A percentile compares a stretch with the other conserved stretches of the same genome.
Conservation (phyloP, 2,329 filamentous ascomycete species). For the Colletotrichum acutatum region DNA sequence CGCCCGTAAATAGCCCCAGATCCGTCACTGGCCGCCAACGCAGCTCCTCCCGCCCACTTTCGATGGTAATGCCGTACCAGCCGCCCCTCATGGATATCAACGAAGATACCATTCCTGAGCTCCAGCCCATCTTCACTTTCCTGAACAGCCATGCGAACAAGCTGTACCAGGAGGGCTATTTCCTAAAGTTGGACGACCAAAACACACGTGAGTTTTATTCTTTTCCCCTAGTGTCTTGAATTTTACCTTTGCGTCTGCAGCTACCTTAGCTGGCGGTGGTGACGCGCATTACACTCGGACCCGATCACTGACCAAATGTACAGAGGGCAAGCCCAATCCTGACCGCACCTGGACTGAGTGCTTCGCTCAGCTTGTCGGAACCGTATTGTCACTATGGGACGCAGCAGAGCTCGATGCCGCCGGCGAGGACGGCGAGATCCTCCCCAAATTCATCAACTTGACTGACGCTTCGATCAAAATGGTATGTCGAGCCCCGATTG, state of each 20-base stretch:
- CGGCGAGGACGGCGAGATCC: slow-evolving; percentile 84
- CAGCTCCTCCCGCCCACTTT: slow-evolving; percentile 77
- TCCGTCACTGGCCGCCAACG: slow-evolving; percentile 55
- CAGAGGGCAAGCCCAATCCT: slow-evolving; percentile 86
- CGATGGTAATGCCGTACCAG: slow-evolving; percentile 87
- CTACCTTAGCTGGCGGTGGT: neutral
- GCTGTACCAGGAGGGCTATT: slow-evolving; percentile 97
- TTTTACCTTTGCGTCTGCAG: neutral
- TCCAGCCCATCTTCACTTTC: slow-evolving; percentile 93
- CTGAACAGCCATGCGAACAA: slow-evolving; percentile 97
- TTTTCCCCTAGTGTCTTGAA: neutral
- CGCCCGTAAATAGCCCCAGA: slow-evolving; percentile 55
- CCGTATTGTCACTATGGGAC: slow-evolving; percentile 95
- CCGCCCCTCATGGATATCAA: slow-evolving; percentile 87
- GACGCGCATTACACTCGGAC: neutral
- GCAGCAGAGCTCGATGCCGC: slow-evolving; percentile 90
- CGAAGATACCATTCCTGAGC: slow-evolving; percentile 88
- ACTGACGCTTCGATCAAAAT: slow-evolving; percentile 98
- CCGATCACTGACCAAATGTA: slow-evolving; percentile 9
- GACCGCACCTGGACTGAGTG: slow-evolving; percentile 96
- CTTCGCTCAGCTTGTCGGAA: slow-evolving; percentile 96
- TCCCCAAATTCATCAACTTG: slow-evolving; percentile 94
- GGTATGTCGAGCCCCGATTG: slow-evolving; percentile 63
- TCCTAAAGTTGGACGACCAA: slow-evolving; percentile 94
- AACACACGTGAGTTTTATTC: slow-evolving; percentile 78